Evolutionary conservation across 345 rosid genomes (phyloP), one percentile per base, ranked within the genome.

Genomic region (Populus euphratica): DNA sequence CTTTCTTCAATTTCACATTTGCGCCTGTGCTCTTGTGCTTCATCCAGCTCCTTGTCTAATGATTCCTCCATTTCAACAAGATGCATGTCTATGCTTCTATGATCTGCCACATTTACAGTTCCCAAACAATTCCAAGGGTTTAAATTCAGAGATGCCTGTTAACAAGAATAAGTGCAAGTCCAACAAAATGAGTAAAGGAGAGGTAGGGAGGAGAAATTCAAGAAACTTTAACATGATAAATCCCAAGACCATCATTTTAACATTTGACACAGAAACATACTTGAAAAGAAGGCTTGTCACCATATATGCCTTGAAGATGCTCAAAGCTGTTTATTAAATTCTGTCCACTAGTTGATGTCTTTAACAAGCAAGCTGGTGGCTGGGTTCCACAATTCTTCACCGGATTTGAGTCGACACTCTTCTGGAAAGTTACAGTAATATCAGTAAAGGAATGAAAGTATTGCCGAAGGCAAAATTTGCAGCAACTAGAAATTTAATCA

Each of bases 1-100:
- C 96, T 89, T 84, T 96, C 99, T 85, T 96, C 99, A 89, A 90
- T 85, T 89, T 96, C 98, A 85, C 94, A 89, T 63, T 73, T 88
- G 77, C 79, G 86, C 76, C 93, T 83, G 70, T 80, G 81, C 70
- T 92, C 90, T 71, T 96, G 98, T 68, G 93, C 98, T 81, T 89
- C 91, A 77, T 88, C 98, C 80, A 96, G 89, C 77, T 93, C 94
- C 84, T 80, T 93, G 86, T 96, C 99, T 71, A 90, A 82, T 39
- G 91, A 79, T 81, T 96, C 97, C 86, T 96, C 99, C 78, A 96
- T 81, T 80, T 87, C 91, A 75, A 78, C 77, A 76, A 92, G 78
- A 59, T 80, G 82, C 68, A 91, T 77, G 79, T 89, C 86, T 76
- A 72, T 70, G 76, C 81, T 82, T 64, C 82, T 69, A 75, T 79